These are phyloP conservation scores for Claviceps sp. DNA, from an alignment of 2,329 filamentous ascomycete species.

Conservation along the genomic window DNA sequence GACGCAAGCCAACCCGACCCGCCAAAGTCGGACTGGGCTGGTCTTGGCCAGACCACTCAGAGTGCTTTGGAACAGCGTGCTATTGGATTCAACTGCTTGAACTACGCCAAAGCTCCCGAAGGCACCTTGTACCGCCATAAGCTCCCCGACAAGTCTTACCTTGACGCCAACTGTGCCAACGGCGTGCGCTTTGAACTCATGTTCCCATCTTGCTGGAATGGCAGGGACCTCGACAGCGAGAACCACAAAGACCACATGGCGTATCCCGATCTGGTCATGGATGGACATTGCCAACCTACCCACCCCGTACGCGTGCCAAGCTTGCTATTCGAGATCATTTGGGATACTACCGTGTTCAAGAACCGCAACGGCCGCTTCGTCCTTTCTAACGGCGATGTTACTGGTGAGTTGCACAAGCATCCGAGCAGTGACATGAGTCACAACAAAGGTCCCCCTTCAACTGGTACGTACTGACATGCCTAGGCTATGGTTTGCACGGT, in stretches of 20 bases:
- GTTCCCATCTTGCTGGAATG: conserved; percentile 84
- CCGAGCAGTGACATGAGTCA: not conserved
- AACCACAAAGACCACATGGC: conserved; percentile 57
- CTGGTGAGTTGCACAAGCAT: conserved; percentile 34
- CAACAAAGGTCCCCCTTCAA: not conserved
- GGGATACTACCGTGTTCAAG: conserved; percentile 53
- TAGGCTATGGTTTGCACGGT: conserved; percentile 62
- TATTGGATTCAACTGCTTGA: conserved; percentile 87
- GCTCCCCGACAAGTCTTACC: conserved; percentile 63
- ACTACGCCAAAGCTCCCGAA: conserved; percentile 58
- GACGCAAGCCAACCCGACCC: conserved; percentile 52
- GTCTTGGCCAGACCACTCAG: conserved; percentile 51
- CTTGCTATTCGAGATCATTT: conserved; percentile 80
- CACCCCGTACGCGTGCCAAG: conserved; percentile 57
- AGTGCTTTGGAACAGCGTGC: conserved; percentile 62
- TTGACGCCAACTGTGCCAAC: conserved; percentile 70
- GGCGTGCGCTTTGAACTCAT: conserved; percentile 73
- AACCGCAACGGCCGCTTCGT: conserved; percentile 56
- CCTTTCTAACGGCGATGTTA: conserved; percentile 64
- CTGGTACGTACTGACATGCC: conserved; percentile 1
- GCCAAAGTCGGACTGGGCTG: conserved; percentile 56
- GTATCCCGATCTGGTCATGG: conserved; percentile 65
- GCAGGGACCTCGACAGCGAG: conserved; percentile 39
- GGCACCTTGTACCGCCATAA: conserved; percentile 68
- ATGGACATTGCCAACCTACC: conserved; percentile 58